Conservation (phyloP, 768 basidiomycete species). For the Hortiboletus campestris region DNA sequence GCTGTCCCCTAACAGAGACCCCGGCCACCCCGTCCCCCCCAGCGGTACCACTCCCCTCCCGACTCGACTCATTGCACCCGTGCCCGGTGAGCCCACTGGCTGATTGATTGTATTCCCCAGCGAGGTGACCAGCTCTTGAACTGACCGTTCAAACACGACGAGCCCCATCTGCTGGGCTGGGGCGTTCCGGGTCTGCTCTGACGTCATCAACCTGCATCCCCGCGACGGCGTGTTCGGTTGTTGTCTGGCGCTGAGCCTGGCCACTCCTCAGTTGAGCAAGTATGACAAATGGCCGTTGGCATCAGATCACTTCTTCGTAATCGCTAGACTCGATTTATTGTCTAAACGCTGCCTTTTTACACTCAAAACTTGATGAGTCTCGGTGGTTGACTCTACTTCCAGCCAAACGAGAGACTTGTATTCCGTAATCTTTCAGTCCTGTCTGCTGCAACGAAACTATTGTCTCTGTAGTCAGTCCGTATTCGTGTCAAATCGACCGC, state of each 20-base stretch:
- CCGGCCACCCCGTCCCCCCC: constrained; percentile 21
- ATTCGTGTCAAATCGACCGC: too few relatives aligned
- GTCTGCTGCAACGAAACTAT: neutral
- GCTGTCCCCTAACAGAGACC: constrained; percentile 24
- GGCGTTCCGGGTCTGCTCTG: neutral
- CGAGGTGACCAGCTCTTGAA: neutral
- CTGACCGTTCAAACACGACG: neutral
- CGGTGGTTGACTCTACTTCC: too few relatives aligned
- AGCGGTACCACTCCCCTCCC: constrained; percentile 8
- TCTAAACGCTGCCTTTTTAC: too few relatives aligned
- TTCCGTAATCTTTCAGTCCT: neutral
- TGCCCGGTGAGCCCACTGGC: neutral
- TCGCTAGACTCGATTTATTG: too few relatives aligned
- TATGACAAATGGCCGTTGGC: too few relatives aligned
- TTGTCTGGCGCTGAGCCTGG: neutral
- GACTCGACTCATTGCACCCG: constrained; percentile 1
- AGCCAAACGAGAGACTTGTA: neutral
- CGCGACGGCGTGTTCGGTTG: constrained; percentile 7
- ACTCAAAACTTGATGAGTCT: too few relatives aligned
- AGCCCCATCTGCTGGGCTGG: neutral
- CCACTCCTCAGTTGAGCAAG: too few relatives aligned
- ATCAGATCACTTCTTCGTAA: too few relatives aligned
- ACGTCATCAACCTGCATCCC: constrained; percentile 5
- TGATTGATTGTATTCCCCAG: too few relatives aligned
- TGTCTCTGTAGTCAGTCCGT: neutral